Conservation (phyloP, 305 asterid species). For the Solanum hybrid region DNA sequence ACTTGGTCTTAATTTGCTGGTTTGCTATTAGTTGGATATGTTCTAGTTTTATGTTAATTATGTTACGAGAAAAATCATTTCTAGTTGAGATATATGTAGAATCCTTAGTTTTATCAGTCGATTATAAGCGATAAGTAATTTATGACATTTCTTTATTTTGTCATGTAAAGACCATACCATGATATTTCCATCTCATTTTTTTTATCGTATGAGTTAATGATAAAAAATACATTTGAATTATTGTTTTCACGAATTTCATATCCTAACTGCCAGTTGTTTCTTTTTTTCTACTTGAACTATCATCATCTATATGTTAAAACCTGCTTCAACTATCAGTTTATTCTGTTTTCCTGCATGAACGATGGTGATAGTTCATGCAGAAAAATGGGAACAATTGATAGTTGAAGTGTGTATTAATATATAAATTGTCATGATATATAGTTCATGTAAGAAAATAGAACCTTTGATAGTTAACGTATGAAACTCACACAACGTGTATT, state of each 20-base stretch:
- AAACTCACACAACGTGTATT: not conserved
- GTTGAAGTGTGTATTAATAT: not conserved
- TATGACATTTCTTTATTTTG: not conserved
- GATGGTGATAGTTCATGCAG: not conserved
- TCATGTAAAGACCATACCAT: not conserved
- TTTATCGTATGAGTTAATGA: not conserved
- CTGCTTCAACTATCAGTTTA: not conserved
- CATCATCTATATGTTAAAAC: not conserved
- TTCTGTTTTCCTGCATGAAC: not conserved
- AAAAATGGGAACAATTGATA: not conserved
- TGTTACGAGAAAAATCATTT: not conserved
- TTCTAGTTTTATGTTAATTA: not conserved
- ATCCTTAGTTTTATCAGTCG: not conserved
- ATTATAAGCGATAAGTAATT: not conserved
- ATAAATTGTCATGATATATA: not conserved
- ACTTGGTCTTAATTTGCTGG: not conserved
- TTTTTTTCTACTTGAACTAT: too few species aligned
- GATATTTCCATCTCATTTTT: not conserved
- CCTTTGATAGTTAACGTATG: not conserved
- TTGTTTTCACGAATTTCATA: too few species aligned
- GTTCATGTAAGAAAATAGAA: not conserved
- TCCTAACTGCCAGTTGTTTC: too few species aligned
- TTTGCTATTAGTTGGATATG: not conserved
- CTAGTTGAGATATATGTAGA: not conserved
- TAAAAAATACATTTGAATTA: too few species aligned